Conservation (phyloP, 2,329 filamentous ascomycete species). For the Penicillium sp. region DNA sequence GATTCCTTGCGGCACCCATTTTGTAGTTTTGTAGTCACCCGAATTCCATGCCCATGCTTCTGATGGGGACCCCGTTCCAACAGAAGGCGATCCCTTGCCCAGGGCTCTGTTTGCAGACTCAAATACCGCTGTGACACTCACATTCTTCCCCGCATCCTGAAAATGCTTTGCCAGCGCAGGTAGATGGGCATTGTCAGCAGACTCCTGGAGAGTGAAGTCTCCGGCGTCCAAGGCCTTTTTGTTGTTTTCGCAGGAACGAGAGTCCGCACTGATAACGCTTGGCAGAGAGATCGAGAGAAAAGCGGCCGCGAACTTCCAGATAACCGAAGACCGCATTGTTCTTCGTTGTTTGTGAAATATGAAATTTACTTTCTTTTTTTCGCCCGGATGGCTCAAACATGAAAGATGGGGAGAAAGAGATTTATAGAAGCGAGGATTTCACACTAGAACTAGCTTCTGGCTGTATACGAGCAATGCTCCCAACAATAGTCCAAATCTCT, state of each 20-base stretch:
- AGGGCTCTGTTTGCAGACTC: slow-evolving; percentile 22
- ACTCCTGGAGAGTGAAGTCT: slow-evolving; percentile 22
- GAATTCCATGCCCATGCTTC: slow-evolving; percentile 27
- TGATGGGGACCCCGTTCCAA: slow-evolving; percentile 10
- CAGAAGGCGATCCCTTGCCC: slow-evolving; percentile 7
- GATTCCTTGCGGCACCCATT: slow-evolving; percentile 44
- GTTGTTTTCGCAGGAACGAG: slow-evolving; percentile 11
- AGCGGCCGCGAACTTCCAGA: neutral
- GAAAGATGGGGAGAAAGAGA: neutral
- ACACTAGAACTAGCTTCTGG: too few species aligned
- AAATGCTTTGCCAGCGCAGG: slow-evolving; percentile 19
- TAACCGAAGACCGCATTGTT: neutral
- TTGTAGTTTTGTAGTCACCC: slow-evolving; percentile 36
- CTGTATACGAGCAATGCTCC: neutral
- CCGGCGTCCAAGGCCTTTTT: slow-evolving; percentile 1
- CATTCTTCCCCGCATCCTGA: slow-evolving; percentile 11
- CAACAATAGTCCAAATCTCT: neutral
- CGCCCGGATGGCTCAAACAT: too few species aligned
- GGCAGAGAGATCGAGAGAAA: slow-evolving; percentile 3
- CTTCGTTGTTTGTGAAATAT: too few species aligned
- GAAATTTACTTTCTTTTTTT: too few species aligned
- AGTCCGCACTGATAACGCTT: slow-evolving; percentile 1
- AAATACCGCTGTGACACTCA: slow-evolving; percentile 20
- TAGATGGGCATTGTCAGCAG: slow-evolving; percentile 12
- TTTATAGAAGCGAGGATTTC: neutral